Evolutionary conservation across 1,139 yeast species (phyloP), one percentile per base, ranked within the genome.

Genomic region (Nakaseomyces glabratus): DNA sequence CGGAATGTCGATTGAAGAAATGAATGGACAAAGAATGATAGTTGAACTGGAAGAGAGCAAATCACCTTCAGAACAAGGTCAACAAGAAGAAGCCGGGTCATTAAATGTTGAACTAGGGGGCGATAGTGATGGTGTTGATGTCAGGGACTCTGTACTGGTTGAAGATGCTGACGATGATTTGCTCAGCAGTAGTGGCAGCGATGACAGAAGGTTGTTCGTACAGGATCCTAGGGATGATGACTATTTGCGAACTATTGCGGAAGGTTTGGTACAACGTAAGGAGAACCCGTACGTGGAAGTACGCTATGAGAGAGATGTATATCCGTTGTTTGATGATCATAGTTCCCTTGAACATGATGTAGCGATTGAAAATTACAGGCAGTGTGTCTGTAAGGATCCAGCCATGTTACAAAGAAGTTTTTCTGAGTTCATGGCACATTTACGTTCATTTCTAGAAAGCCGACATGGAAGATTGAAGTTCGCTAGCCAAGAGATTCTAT

Each of bases 401-500:
- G 41, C 39, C n/a, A 36, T 45, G 11, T 31, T 45, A 15, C 45
- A 45, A 28, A 37, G 42, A 2, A 45, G 46, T 6, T 49, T 51
- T 31, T 45, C 41, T n/a, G 46, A 44, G 8, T 37, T 55, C 17
- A 48, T 56, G 36, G 44, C 42, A 4, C 21, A 41, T 1, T 36
- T 57, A 4, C 52, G 60, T 17, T 32, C 39, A 6, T 49, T 50
- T 31, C 31, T 57, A 21, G 53, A 51, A 24, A 34, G 25, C 9
- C 43, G 37, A 11, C 46, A 45, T 28, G 55, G 57, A 3, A 41
- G 40, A n/a, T 32, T 53, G 5, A 38, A 42, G 9, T 47, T 57
- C 28, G 39, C 50, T 10, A 42, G 49, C 4, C 52, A 51, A 28
- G 61, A 57, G 35, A 41, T 57, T 8, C 13, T 45, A 6, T 24